Evolutionary conservation across 352 stramenopile species (phyloP).

Genomic region (Pythium oligandrum): DNA sequence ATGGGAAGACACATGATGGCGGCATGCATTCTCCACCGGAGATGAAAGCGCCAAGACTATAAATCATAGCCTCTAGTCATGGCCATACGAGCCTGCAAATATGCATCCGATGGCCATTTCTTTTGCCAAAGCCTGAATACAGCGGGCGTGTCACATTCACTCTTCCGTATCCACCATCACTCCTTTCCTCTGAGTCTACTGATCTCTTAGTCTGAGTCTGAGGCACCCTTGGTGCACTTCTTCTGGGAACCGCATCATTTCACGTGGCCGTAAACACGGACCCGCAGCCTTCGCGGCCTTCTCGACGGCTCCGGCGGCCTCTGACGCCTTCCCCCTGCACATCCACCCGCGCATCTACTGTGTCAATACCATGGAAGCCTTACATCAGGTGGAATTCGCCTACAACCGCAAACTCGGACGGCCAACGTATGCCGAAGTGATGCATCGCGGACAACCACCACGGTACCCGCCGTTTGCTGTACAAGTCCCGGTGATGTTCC

Average conservation of each 20-base stretch:
- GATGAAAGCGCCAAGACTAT: too few species aligned
- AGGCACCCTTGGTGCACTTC: not conserved
- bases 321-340: not conserved
- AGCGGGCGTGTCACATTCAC: too few species aligned
- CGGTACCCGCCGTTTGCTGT: conserved; percentile 68
- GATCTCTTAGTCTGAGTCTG: not conserved
- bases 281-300: not conserved
- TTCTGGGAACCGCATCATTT: not conserved
- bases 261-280: too few species aligned
- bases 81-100: too few species aligned
- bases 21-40: too few species aligned
- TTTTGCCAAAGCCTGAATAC: too few species aligned
- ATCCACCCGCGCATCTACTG: not conserved
- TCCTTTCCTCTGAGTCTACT: not conserved
- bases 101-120: too few species aligned
- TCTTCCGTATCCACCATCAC: too few species aligned
- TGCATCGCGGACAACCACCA: conserved; percentile 61
- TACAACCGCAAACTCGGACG: conserved; percentile 68
- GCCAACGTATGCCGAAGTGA: conserved; percentile 44
- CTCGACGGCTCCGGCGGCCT: not conserved
- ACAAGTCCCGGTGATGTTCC: conserved; percentile 56
- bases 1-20: too few species aligned
- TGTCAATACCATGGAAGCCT: conserved; percentile 15
- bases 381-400: conserved; percentile 64
- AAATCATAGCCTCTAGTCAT: too few species aligned